Base-by-base conservation (phyloP, 2,329 filamentous ascomycete genomes). In the Scedosporium aurantiacum region DNA sequence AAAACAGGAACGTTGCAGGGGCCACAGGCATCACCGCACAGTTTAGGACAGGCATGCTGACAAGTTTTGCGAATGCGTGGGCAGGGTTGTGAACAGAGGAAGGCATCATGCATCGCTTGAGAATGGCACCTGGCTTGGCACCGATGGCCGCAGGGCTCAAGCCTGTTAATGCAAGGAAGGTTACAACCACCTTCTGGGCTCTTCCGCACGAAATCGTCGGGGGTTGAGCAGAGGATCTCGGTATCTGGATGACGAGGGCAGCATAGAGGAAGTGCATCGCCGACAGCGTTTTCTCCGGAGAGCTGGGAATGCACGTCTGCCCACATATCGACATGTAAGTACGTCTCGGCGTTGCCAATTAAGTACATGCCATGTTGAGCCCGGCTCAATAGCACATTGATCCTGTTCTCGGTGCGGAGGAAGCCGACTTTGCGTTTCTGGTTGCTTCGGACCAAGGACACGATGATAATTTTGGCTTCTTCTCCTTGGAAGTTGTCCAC, bases 401-500 rank as follows among this genome's bases (percentile, higher is more conserved):
- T 69, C 1, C 89, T 77, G 65, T 91, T 82, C 0, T 82, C 82
- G 0, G 85, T 77, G 0, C 74, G 68, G 77, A 91, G 84, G 69
- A 91, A 91, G 0, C 89, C 88, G 32, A 91, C 88, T 1, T 90
- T 83, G 0, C 82, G 80, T 0, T 68, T 67, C 0, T 67, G 62
- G 64, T 91, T 91, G 68, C 87, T 87, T 4, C 89, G 75, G 0
- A 86, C 89, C 10, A 91, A 70, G 0, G 84, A 87, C 0, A 76
- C 82, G 7, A 92, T 80, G 0, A 91, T 84, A 16, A 92, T 86
- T 1, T 91, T 83, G 40, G 82, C 85, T 65, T 91, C 88, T 67
- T 91, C 88, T 1, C 89, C 88, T 69, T 91, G 89, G 62, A 88
- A 92, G 63, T 91, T 91, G 64, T 91, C 88, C 86, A 23, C 85